Conservation (phyloP, 2,329 filamentous ascomycete species). For the Didymella pomorum region DNA sequence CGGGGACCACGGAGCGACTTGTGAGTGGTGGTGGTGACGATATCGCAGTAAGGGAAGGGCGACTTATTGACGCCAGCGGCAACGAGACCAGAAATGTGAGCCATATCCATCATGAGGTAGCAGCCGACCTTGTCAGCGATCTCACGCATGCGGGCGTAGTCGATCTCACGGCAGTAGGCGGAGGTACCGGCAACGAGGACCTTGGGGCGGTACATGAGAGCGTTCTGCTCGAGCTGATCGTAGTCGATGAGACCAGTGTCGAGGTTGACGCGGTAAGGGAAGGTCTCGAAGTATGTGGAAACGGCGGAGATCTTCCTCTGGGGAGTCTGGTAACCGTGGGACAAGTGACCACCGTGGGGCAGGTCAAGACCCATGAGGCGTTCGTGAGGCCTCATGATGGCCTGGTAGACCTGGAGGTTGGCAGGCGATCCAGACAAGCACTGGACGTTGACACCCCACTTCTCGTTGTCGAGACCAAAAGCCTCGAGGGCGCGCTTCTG, state of each 20-base stretch:
- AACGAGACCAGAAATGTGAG: slow-evolving; percentile 93
- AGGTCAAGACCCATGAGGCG: slow-evolving; percentile 96
- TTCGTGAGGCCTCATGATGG: slow-evolving; percentile 93
- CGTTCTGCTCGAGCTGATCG: slow-evolving; percentile 85
- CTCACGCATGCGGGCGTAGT: slow-evolving; percentile 90
- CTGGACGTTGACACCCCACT: slow-evolving; percentile 98
- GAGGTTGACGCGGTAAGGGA: slow-evolving; percentile 92
- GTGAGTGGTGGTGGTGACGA: slow-evolving; percentile 98
- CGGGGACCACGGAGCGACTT: slow-evolving; percentile 95
- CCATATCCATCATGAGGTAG: slow-evolving; percentile 95
- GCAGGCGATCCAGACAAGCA: slow-evolving; percentile 86
- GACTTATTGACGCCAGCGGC: slow-evolving; percentile 90
- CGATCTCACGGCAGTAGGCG: slow-evolving; percentile 94
- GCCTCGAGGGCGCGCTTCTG: slow-evolving; percentile 89
- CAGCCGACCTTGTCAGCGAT: slow-evolving; percentile 91
- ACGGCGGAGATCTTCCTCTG: slow-evolving; percentile 98
- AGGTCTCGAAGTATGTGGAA: slow-evolving; percentile 98
- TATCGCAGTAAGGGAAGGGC: slow-evolving; percentile 88
- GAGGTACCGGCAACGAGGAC: slow-evolving; percentile 94
- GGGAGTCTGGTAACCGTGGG: slow-evolving; percentile 96
- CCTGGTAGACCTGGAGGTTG: slow-evolving; percentile 98
- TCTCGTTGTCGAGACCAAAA: slow-evolving; percentile 80
- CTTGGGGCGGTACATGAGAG: slow-evolving; percentile 90
- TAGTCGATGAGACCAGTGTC: slow-evolving; percentile 95
- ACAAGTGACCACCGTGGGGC: slow-evolving; percentile 92